Conservation (phyloP, 768 basidiomycete genomes). For the Tulasnella calospora region DNA sequence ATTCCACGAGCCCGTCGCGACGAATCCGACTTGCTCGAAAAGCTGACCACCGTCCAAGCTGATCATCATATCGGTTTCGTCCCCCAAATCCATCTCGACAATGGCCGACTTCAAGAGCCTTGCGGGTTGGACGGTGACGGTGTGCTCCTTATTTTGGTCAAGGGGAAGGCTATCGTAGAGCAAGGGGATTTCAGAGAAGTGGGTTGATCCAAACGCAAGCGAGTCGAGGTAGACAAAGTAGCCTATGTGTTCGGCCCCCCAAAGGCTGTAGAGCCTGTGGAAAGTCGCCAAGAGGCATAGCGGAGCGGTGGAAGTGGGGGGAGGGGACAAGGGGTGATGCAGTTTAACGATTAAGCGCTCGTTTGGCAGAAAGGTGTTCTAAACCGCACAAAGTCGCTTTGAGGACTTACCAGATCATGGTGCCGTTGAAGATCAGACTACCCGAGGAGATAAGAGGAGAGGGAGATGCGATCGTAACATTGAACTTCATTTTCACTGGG, state of each 20-base stretch:
- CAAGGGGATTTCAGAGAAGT: neutral
- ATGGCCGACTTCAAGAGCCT: neutral
- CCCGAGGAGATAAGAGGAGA: constrained; percentile 15
- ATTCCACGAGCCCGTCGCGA: neutral
- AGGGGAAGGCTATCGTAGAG: neutral
- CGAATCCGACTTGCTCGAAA: neutral
- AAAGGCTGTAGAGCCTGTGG: neutral
- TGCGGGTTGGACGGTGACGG: neutral
- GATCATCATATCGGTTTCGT: neutral
- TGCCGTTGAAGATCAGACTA: constrained; percentile 18
- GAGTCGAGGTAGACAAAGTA: constrained; percentile 10
- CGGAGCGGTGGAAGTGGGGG: neutral
- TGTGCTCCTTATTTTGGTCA: neutral
- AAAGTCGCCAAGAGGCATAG: neutral
- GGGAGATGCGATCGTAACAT: constrained; percentile 1
- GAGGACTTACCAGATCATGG: constrained; percentile 6
- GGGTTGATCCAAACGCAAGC: neutral
- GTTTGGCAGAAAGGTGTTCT: neutral
- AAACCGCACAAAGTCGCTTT: too few relatives aligned
- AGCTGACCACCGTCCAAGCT: constrained; percentile 18
- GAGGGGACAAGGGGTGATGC: neutral
- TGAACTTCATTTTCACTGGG: constrained; percentile 12
- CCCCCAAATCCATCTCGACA: constrained; percentile 6
- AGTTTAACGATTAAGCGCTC: neutral
- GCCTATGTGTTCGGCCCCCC: neutral